Percentiles rank a stretch among this genome's conserved stretches.
Conservation (phyloP, 2,329 filamentous ascomycete species). For the Trichoderma hamatum region DNA sequence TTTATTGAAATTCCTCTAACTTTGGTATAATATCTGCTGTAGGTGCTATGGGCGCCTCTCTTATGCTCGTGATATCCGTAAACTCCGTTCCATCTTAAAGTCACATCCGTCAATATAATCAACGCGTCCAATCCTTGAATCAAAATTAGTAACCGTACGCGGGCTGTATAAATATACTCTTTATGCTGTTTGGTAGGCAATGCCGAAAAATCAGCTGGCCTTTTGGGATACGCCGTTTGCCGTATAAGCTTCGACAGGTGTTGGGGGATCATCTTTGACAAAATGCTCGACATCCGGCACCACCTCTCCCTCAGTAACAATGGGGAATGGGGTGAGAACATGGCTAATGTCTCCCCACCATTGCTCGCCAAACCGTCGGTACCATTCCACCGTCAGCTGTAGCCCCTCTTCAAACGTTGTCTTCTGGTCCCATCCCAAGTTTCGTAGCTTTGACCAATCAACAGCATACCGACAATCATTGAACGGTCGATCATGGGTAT, state of each 20-base stretch:
- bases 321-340: slow-evolving; percentile 69
- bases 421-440: slow-evolving; percentile 71
- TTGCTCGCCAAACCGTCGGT: slow-evolving; percentile 63
- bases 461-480: slow-evolving; percentile 76
- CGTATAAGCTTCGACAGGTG: slow-evolving; percentile 32
- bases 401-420: slow-evolving; percentile 67
- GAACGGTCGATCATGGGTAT: slow-evolving; percentile 77
- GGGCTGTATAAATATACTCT: background rate
- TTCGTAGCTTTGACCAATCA: slow-evolving; percentile 67
- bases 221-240: slow-evolving; percentile 26
- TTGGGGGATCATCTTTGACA: slow-evolving; percentile 41
- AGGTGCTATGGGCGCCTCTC: slow-evolving; percentile 17
- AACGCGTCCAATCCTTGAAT: slow-evolving; percentile 3
- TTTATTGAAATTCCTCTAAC: slow-evolving; percentile 14
- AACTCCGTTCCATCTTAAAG: slow-evolving; percentile 18
- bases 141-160: background rate
- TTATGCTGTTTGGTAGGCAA: background rate
- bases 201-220: background rate
- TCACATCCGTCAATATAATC: slow-evolving; percentile 1
- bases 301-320: slow-evolving; percentile 59
- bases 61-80: slow-evolving; percentile 26
- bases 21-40: slow-evolving; percentile 23
- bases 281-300: slow-evolving; percentile 51
- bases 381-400: slow-evolving; percentile 69
- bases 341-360: slow-evolving; percentile 76